Evolutionary conservation across 371 early-diverging fungal genomes (phyloP).

Genomic region (Zopfochytrium polystomum): DNA sequence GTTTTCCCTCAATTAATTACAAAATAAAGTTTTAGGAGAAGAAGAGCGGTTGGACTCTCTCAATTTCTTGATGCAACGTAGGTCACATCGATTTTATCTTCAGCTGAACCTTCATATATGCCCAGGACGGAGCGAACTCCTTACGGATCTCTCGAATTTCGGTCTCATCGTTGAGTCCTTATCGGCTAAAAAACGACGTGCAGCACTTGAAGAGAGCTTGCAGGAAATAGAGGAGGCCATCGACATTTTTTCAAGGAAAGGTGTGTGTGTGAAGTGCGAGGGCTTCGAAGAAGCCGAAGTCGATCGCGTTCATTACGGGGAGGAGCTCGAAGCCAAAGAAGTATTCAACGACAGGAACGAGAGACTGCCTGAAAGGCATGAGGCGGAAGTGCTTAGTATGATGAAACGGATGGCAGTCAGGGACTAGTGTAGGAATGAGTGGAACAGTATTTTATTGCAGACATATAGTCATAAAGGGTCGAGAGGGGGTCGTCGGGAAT

Average conservation of each 20-base stretch:
- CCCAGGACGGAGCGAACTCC: constrained; percentile 31
- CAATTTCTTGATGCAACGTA: constrained; percentile 25
- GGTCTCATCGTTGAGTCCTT: constrained; percentile 41
- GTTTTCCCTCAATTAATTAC: constrained; percentile 13
- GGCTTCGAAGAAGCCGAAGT: too few species aligned
- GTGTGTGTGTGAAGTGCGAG: constrained; percentile 43
- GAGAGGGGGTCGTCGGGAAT: too few species aligned
- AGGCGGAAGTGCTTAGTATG: too few species aligned
- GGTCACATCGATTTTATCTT: not conserved
- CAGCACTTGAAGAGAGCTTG: constrained; percentile 33
- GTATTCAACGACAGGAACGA: too few species aligned
- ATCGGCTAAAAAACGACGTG: constrained; percentile 34
- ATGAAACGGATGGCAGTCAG: too few species aligned
- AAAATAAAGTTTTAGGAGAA: constrained; percentile 38
- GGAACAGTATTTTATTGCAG: too few species aligned
- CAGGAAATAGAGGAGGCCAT: constrained; percentile 41
- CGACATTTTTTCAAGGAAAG: constrained; percentile 36
- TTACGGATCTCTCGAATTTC: constrained; percentile 34
- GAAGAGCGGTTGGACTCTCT: constrained; percentile 37
- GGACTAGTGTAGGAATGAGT: too few species aligned
- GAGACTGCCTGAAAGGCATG: too few species aligned
- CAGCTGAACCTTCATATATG: not conserved
- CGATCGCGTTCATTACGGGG: too few species aligned
- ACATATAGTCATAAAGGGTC: not conserved
- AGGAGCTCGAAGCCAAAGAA: too few species aligned